These are phyloP conservation scores for Fusarium domesticum DNA, from an alignment of 2,329 filamentous ascomycete species.

Conservation along the genomic window DNA sequence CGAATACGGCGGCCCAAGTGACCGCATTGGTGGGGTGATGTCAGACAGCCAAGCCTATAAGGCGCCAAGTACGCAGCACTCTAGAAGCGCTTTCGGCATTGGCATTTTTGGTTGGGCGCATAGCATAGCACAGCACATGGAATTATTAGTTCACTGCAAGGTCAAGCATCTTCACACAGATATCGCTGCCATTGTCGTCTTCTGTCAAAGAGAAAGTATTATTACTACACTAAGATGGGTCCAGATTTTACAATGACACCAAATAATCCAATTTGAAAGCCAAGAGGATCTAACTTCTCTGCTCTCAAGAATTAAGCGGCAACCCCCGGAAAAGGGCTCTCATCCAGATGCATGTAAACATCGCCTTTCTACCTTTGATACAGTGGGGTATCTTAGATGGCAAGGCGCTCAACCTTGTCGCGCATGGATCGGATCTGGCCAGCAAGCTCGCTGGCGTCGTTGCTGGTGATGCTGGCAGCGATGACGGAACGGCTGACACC, in stretches of 20 bases:
- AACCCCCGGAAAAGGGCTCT: background rate
- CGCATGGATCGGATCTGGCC: conserved; percentile 84
- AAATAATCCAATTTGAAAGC: too few species aligned
- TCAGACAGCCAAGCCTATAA: conserved; percentile 21
- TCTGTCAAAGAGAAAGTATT: background rate
- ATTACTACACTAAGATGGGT: conserved; percentile 12
- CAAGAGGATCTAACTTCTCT: conserved; percentile 3
- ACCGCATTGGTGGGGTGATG: conserved; percentile 29
- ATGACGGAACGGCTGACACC: conserved; percentile 89
- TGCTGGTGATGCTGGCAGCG: conserved; percentile 82
- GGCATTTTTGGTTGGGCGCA: too few species aligned
- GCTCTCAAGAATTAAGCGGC: conserved; percentile 3
- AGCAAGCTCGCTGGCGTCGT: conserved; percentile 84
- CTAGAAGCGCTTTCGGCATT: conserved; percentile 25
- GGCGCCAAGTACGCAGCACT: conserved; percentile 13
- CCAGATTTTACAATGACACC: background rate
- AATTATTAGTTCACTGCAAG: too few species aligned
- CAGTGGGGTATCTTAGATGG: conserved; percentile 63
- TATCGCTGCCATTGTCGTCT: too few species aligned
- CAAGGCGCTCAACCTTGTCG: conserved; percentile 93
- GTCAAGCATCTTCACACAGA: too few species aligned
- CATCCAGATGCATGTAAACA: background rate
- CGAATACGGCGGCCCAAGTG: conserved; percentile 19
- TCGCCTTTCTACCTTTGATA: conserved; percentile 16
- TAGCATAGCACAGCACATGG: too few species aligned